phyloP scores from a whole-genome alignment of 2,329 filamentous ascomycete species.

The Alternaria sp. region DNA sequence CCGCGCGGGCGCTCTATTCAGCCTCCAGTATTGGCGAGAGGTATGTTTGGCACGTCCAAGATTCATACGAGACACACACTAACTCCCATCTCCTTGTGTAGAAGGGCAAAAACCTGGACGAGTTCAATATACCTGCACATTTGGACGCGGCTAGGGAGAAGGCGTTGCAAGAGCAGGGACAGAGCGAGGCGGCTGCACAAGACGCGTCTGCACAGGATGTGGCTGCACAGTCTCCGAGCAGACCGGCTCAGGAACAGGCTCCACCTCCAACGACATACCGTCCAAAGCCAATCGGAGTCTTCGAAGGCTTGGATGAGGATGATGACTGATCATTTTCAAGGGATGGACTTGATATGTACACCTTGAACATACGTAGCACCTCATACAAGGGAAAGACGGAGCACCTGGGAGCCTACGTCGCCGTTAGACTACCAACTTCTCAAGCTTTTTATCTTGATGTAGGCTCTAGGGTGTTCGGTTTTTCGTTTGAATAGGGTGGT shows the following conservation, averaged over 20 bases:
- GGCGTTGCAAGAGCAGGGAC: not conserved
- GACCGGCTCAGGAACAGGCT: not conserved
- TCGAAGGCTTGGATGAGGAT: constrained; percentile 8
- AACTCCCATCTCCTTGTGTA: not conserved
- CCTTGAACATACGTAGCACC: not conserved
- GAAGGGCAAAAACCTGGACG: constrained; percentile 25
- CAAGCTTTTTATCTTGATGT: too few species aligned
- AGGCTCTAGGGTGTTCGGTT: too few species aligned
- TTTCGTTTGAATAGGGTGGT: too few species aligned
- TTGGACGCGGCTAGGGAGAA: constrained; percentile 27
- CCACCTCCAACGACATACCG: constrained; percentile 1
- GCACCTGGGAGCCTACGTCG: too few species aligned
- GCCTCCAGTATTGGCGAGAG: constrained; percentile 32
- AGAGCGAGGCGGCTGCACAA: not conserved
- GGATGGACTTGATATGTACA: not conserved
- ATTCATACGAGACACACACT: not conserved
- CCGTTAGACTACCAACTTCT: too few species aligned
- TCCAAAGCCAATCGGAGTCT: constrained; percentile 5
- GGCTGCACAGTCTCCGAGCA: not conserved
- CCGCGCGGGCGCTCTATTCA: constrained; percentile 66
- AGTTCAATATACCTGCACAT: constrained; percentile 31
- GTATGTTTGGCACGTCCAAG: not conserved
- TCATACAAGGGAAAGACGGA: too few species aligned
- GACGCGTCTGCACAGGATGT: not conserved
- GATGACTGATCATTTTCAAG: not conserved